Base-by-base conservation (phyloP, 1,284 basidiomycete species). In the Erythrobasidium hasegawianum region DNA sequence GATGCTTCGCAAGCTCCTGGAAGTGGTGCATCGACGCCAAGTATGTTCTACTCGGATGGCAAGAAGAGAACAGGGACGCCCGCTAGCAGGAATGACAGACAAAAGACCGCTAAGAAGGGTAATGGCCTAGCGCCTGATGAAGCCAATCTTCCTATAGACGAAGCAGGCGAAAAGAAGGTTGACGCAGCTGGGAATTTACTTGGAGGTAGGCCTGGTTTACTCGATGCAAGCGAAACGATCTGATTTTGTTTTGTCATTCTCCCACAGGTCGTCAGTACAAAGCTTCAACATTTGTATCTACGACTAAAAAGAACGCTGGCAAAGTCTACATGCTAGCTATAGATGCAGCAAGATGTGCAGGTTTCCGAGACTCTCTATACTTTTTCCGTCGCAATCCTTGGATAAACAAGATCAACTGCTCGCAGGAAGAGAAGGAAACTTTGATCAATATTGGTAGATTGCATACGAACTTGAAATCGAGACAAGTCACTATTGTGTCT, bases 331-430 rank as follows among this genome's bases (percentile, higher is more conserved):
- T 96, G 83, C 87, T 98, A 50, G 91, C 95, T 11, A 97, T 98
- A 70, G 95, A 98, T 75, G 94, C 93, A 3, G 95, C 95, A 0
- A 86, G 95, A 26, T 90, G 90, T 2, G 93, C 90, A 43, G 96
- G 95, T 1, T 97, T 93, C 79, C 86, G 91, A 64, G 96, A 98
- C 78, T 97, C 94, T 9, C 81, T 97, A 11, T 97, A 96, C 78
- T 97, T 97, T 77, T 95, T 97, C 79, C 87, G 96, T 11, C 84
- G 90, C 5, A 95, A 95, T 72, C 86, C 86, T 0, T 84, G 90
- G 38, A 87, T 96, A 22, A 83, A 92, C 81, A 97, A 97, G 78
- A 82, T 96, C 61, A 87, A 87, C 71, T 88, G 90, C 41, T 87
- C 86, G 0, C 87, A 89, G 62, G 82, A 84, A 18, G 95, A 97